Evolutionary conservation across 371 early-diverging fungal genomes (phyloP).

Genomic region (Mortierella sp.): DNA sequence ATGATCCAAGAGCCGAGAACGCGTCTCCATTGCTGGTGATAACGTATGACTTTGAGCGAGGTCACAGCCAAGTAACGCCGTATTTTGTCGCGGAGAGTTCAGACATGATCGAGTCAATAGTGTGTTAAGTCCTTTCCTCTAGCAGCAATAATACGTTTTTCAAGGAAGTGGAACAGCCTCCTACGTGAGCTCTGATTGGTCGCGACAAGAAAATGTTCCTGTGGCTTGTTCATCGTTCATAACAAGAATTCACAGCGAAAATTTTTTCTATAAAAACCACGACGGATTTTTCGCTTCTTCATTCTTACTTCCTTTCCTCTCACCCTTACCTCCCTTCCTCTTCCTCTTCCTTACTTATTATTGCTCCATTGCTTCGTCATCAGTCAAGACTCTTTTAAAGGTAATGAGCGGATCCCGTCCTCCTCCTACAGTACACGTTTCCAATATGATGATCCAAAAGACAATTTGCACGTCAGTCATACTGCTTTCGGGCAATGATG

Average conservation of each 20-base stretch:
- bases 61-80: conserved; percentile 52
- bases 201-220: no score
- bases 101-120: conserved; percentile 20
- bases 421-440: neutral
- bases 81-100: conserved; percentile 21
- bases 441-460: conserved; percentile 49
- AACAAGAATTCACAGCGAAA: neutral
- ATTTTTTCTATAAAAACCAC: neutral
- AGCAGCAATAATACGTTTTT: no score
- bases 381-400: neutral
- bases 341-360: neutral
- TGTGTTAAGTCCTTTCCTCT: conserved; percentile 11
- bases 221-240: neutral
- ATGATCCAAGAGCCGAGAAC: conserved; percentile 21
- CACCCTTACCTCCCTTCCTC: neutral
- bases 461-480: conserved; percentile 58
- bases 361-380: no score
- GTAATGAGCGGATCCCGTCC: neutral
- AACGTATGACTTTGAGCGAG: conserved; percentile 66
- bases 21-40: conserved; percentile 58
- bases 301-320: neutral
- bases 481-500: conserved; percentile 38
- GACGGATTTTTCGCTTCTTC: neutral
- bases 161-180: no score
- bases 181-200: no score